Base-by-base conservation (phyloP, 371 early-diverging fungal species). In the Parasitella parasitica region DNA sequence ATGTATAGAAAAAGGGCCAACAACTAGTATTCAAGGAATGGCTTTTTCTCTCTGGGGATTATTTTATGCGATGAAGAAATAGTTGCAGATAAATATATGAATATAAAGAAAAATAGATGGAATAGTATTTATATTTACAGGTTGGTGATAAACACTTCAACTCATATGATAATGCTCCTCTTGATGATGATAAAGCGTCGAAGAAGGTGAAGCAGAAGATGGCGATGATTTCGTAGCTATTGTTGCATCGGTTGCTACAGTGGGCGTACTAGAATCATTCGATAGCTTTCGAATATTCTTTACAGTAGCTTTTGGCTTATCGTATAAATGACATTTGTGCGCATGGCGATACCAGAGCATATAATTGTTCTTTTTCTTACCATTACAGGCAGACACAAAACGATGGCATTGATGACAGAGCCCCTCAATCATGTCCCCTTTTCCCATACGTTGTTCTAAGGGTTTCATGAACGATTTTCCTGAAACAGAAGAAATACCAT, bases 261-360 rank as follows among this genome's bases (percentile, higher is more conserved):
- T 20, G 11, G 43, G 43, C 9, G 43, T 43, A 20, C 11, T 43
- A 9, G 43, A 16, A 20, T 43, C 22, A 22, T 43, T 43, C 7
- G 61, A 53, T 52, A 30, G 3, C n/a, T 60, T 60, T 32, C 61
- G 37, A 30, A 52, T 15, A 8, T 27, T 24, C 36, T 61, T 61
- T 27, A 36, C 46, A 18, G 55, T 34, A 3, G 57, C 43, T 50
- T 68, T 68, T n/a, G 63, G 59, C 51, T 68, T 68, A 35, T 68
- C 64, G 22, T 67, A 58, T 28, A 67, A 53, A 54, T 67, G 67
- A 58, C 67, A 67, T 59, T 91, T 91, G 75, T 92, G 88, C 16
- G 94, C 94, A 67, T 93, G 94, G 9, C 93, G 75, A 69, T 86
- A 93, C 94, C 94, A 93, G 27, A 91, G 64, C 65, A 89, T 67